Evolutionary conservation across 768 basidiomycete genomes (phyloP).

Genomic region (Amylocystis lapponica): DNA sequence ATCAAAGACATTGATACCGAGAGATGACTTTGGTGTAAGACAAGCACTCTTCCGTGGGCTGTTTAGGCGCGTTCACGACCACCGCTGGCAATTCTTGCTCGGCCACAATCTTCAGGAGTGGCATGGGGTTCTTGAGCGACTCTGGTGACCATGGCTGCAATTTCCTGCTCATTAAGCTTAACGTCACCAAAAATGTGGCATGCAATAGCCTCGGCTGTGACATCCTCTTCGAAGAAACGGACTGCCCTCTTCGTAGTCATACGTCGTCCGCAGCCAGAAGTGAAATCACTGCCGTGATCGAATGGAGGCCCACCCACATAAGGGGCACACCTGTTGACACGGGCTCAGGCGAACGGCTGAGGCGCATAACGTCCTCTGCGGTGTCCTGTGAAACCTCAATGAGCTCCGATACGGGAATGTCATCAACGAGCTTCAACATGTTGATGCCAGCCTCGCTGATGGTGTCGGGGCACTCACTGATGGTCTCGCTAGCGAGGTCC

Average conservation of each 20-base stretch:
- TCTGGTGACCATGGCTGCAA: not conserved
- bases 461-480: slow-evolving; percentile 9
- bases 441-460: not conserved
- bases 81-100: too few species aligned
- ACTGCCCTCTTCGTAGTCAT: slow-evolving; percentile 25
- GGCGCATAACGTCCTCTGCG: slow-evolving; percentile 25
- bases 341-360: slow-evolving; percentile 23
- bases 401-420: too few species aligned
- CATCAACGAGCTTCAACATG: not conserved
- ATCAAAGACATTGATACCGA: not conserved
- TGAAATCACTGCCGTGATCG: slow-evolving; percentile 24
- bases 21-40: not conserved
- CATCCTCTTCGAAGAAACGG: slow-evolving; percentile 26
- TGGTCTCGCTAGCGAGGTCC: too few species aligned
- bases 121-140: not conserved
- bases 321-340: slow-evolving; percentile 27
- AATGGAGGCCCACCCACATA: slow-evolving; percentile 27
- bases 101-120: not conserved
- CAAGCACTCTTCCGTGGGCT: too few species aligned
- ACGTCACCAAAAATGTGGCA: slow-evolving; percentile 17
- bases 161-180: not conserved
- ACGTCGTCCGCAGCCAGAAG: slow-evolving; percentile 29
- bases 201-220: slow-evolving; percentile 25
- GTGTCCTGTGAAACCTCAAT: slow-evolving; percentile 27
- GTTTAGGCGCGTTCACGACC: too few species aligned